Conservation (phyloP, 2,329 filamentous ascomycete genomes). For the Madurella mycetomatis region DNA sequence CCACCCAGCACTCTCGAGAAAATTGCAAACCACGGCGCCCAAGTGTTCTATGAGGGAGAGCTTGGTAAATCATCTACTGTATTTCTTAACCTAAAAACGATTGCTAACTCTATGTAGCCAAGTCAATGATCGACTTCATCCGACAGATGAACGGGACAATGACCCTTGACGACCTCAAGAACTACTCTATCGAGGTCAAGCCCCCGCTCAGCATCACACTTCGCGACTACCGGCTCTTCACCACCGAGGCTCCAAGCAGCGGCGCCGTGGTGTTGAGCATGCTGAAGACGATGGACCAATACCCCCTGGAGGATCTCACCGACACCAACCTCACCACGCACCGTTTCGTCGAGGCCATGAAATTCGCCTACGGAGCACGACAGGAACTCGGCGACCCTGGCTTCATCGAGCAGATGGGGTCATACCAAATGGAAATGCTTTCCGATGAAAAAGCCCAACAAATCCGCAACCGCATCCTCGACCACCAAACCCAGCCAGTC, state of each 20-base stretch:
- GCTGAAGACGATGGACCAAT: conserved; percentile 81
- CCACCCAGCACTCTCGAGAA: conserved; percentile 59
- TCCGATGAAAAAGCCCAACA: conserved; percentile 52
- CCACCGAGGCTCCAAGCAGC: conserved; percentile 69
- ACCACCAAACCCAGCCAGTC: conserved; percentile 66
- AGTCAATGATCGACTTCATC: conserved; percentile 67
- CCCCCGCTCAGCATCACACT: conserved; percentile 60
- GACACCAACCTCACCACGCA: conserved; percentile 68
- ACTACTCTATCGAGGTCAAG: conserved; percentile 64
- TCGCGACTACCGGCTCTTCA: conserved; percentile 65
- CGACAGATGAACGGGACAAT: conserved; percentile 74
- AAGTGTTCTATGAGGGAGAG: conserved; percentile 36
- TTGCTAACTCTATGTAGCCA: conserved; percentile 42
- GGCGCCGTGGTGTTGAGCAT: conserved; percentile 71
- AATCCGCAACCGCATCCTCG: conserved; percentile 65
- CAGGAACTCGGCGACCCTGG: conserved; percentile 77
- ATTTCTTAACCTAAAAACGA: conserved; percentile 19
- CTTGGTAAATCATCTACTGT: conserved; percentile 30
- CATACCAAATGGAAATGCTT: conserved; percentile 66
- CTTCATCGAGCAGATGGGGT: conserved; percentile 60
- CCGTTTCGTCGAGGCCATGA: conserved; percentile 79
- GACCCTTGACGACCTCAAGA: conserved; percentile 70
- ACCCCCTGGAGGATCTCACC: conserved; percentile 50
- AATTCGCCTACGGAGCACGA: conserved; percentile 80
- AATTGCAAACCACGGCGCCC: conserved; percentile 64